These are phyloP conservation scores for Meira nashicola DNA, from an alignment of 1,284 basidiomycete species.

Conservation along the genomic window DNA sequence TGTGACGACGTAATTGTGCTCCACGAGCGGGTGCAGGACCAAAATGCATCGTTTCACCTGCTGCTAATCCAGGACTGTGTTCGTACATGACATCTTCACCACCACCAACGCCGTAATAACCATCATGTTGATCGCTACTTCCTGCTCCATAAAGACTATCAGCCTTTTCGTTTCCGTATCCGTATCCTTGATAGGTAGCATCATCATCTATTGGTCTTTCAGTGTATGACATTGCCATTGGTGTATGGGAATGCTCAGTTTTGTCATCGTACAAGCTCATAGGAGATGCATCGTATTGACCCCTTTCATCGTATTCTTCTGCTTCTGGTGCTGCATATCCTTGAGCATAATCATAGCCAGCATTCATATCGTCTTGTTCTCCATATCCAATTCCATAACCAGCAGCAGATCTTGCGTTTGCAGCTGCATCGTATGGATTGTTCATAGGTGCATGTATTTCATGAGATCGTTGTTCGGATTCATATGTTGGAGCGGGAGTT, in stretches of 20 bases:
- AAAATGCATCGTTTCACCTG: conserved; percentile 46
- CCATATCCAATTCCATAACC: neutral
- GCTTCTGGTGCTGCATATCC: conserved; percentile 21
- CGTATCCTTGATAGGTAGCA: conserved; percentile 8
- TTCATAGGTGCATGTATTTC: neutral
- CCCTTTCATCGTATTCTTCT: conserved; percentile 24
- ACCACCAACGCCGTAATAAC: neutral
- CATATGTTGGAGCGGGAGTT: neutral
- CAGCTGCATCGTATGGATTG: conserved; percentile 5
- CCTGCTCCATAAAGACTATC: neutral
- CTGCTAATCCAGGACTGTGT: conserved; percentile 15
- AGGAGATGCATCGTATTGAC: conserved; percentile 13
- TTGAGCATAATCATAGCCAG: conserved; percentile 2
- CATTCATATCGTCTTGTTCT: neutral
- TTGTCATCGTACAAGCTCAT: conserved; percentile 23
- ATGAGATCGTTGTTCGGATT: conserved; percentile 18
- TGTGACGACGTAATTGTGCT: conserved; percentile 47
- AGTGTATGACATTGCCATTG: conserved; percentile 5
- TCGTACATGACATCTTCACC: conserved; percentile 11
- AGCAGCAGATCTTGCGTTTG: neutral
- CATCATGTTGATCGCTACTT: conserved; percentile 10
- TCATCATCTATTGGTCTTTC: conserved; percentile 1
- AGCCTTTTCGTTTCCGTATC: neutral
- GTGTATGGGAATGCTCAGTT: conserved; percentile 19
- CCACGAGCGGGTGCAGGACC: conserved; percentile 45